A percentile compares a stretch with the other conserved stretches of the same genome.
Conservation (phyloP, 2,329 filamentous ascomycete species). For the Epichloe baconii region DNA sequence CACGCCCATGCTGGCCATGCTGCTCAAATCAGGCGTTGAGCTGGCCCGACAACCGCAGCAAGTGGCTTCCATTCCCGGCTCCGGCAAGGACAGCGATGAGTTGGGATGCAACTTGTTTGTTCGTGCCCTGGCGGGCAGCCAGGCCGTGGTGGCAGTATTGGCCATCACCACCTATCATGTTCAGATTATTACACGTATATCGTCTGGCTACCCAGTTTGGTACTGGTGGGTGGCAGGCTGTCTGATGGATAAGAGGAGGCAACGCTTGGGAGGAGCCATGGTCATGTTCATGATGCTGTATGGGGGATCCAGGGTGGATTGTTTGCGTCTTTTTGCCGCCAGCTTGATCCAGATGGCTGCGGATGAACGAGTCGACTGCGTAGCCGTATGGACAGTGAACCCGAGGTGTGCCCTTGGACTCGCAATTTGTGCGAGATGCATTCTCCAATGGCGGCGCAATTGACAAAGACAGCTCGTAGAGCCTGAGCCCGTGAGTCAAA, state of each 20-base stretch:
- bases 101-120: slow-evolving; percentile 20
- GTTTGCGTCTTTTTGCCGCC: slow-evolving; percentile 82
- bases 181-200: slow-evolving; percentile 82
- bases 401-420: no score
- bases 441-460: no score
- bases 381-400: no score
- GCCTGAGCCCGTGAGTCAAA: no score
- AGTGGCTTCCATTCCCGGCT: not conserved
- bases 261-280: slow-evolving; percentile 23
- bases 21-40: slow-evolving; percentile 42
- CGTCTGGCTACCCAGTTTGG: slow-evolving; percentile 82
- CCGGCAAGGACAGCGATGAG: slow-evolving; percentile 3
- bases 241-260: slow-evolving; percentile 21
- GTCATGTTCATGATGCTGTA: slow-evolving; percentile 69
- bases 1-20: slow-evolving; percentile 57
- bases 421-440: no score
- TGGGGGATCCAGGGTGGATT: slow-evolving; percentile 68
- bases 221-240: slow-evolving; percentile 62
- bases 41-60: slow-evolving; percentile 15
- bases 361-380: not conserved
- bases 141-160: slow-evolving; percentile 57
- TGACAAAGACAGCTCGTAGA: no score
- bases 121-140: slow-evolving; percentile 52
- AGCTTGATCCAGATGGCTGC: slow-evolving; percentile 36
- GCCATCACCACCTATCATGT: slow-evolving; percentile 78